A percentile compares a stretch with the other conserved stretches of the same genome.
phyloP scores from a whole-genome alignment of 2,329 filamentous ascomycete genomes.

The Penicillium aurantiogriseum region DNA sequence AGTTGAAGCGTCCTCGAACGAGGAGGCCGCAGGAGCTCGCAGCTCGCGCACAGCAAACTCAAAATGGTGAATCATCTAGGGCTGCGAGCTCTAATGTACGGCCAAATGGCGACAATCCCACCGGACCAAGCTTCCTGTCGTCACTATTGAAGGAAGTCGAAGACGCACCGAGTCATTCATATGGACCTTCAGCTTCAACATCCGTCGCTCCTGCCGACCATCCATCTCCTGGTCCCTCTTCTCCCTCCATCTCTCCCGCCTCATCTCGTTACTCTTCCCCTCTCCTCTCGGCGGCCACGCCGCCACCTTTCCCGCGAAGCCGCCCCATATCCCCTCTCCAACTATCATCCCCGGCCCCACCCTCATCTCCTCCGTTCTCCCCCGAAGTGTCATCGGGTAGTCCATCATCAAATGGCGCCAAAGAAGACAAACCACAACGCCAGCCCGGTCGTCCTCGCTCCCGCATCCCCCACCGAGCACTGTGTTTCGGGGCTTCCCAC shows the following conservation, averaged over 20 bases:
- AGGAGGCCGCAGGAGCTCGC: constrained; percentile 60
- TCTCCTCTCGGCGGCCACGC: constrained; percentile 38
- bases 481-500: constrained; percentile 29
- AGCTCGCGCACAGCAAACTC: constrained; percentile 46
- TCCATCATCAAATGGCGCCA: constrained; percentile 31
- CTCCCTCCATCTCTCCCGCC: constrained; percentile 42
- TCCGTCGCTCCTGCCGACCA: constrained; percentile 42
- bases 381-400: constrained; percentile 68
- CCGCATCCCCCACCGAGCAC: constrained; percentile 27
- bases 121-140: constrained; percentile 76
- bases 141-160: constrained; percentile 88
- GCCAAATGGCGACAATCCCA: constrained; percentile 40
- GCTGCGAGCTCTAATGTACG: constrained; percentile 33
- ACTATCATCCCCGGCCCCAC: constrained; percentile 32
- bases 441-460: constrained; percentile 20
- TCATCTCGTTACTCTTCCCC: constrained; percentile 45
- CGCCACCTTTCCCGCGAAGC: constrained; percentile 36
- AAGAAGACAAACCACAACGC: constrained; percentile 12
- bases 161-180: constrained; percentile 41
- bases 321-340: constrained; percentile 38
- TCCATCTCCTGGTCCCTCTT: constrained; percentile 40
- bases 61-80: constrained; percentile 42
- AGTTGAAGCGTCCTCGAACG: constrained; percentile 82
- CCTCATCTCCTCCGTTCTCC: constrained; percentile 53
- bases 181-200: constrained; percentile 32